phyloP scores from a whole-genome alignment of 192 early-diverging fungal genomes.

The Jimgerdemannia lactiflua region DNA sequence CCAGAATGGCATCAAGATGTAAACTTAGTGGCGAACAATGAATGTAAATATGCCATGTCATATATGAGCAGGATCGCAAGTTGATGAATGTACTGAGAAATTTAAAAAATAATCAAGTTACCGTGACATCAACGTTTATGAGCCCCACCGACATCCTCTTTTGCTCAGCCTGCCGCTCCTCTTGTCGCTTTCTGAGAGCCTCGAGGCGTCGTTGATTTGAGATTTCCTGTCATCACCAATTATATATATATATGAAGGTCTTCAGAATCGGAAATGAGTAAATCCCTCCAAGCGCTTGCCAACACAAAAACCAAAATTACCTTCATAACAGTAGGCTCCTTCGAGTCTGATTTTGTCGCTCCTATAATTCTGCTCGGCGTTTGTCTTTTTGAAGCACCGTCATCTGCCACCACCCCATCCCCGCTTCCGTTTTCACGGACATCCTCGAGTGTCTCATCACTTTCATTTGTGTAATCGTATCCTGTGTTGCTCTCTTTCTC shows the following conservation, averaged over 20 bases:
- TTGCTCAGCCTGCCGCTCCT: not conserved
- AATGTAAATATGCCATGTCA: no score
- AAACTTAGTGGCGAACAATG: no score
- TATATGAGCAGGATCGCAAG: no score
- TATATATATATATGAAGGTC: no score
- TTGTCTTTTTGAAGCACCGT: no score
- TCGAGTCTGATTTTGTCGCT: not conserved
- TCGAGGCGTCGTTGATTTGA: not conserved
- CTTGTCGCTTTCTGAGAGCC: not conserved
- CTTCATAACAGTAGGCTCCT: not conserved
- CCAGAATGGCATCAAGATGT: no score
- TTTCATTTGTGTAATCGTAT: conserved; percentile 12
- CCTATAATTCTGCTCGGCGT: no score
- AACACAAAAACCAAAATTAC: not conserved
- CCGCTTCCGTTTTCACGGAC: not conserved
- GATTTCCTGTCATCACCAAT: not conserved
- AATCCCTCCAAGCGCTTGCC: not conserved
- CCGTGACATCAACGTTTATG: not conserved
- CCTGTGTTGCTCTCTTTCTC: conserved; percentile 3
- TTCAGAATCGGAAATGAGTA: not conserved
- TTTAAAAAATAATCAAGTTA: not conserved
- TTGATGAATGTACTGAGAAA: no score
- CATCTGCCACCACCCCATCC: not conserved
- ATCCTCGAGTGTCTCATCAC: no score
- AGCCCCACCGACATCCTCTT: not conserved